Evolutionary conservation across 78 protist species (phyloP).

Genomic region (Chrysochromulina parva): DNA sequence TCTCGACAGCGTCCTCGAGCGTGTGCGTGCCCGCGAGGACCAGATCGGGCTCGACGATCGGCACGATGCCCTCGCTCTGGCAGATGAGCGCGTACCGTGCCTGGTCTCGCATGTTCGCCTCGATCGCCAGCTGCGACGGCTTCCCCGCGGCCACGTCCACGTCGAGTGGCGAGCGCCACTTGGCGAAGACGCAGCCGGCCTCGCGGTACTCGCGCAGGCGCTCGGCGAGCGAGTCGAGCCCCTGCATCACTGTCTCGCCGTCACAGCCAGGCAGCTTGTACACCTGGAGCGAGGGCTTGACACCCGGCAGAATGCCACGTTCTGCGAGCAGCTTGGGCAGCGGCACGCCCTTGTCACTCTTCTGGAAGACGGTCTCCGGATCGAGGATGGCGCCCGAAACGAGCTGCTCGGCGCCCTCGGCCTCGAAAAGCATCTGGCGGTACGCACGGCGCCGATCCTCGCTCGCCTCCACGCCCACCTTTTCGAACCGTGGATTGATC

Average conservation of each 20-base stretch:
- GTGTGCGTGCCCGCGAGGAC: constrained; percentile 18
- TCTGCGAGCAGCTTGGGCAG: background rate
- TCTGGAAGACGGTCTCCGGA: constrained; percentile 42
- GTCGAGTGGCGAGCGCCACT: constrained; percentile 44
- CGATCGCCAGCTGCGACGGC: constrained; percentile 32
- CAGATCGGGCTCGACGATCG: constrained; percentile 51
- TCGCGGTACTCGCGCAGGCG: too few species aligned
- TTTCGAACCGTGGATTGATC: too few species aligned
- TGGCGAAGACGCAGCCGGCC: constrained; percentile 27
- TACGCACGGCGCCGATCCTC: too few species aligned
- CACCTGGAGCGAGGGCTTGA: constrained; percentile 45
- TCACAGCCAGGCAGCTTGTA: constrained; percentile 26
- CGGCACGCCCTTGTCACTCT: background rate
- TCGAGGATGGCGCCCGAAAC: constrained; percentile 40
- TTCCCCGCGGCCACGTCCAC: background rate
- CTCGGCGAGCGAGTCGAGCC: constrained; percentile 25
- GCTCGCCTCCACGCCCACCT: too few species aligned
- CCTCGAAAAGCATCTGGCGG: too few species aligned
- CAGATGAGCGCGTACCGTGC: constrained; percentile 50
- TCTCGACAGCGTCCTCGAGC: constrained; percentile 31
- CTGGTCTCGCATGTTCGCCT: constrained; percentile 43
- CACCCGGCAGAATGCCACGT: constrained; percentile 40
- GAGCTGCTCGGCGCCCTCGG: background rate
- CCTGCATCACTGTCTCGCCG: constrained; percentile 46
- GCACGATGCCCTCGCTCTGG: constrained; percentile 33